Evolutionary conservation across 129 eudicot genomes (phyloP), one percentile per base, ranked within the genome.

Genomic region (Chrysanthemum seticuspe): DNA sequence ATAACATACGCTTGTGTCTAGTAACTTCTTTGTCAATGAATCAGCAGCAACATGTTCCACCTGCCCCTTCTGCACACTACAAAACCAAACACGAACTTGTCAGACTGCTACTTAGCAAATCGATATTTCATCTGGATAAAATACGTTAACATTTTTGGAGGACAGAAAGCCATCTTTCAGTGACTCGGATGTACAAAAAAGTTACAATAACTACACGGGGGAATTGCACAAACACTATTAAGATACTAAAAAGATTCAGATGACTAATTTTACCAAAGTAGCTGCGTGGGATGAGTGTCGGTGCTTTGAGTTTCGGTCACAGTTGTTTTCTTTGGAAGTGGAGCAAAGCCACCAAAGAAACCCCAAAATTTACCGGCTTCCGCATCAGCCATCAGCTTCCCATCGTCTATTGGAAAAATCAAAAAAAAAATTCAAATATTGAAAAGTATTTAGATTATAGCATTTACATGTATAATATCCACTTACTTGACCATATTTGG

Each of bases 361-460:
- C 83, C 95, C 98, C 98, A 92, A 64, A 92, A 92, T 53, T 92
- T 96, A 34, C 98, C 98, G 62, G 91, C 81, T 63, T 89, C 98
- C 53, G 98, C 98, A 85, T 87, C 95, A 79, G 92, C 96, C 98
- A 92, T 92, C 81, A 92, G 74, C 76, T 36, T 87, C 31, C 96
- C 98, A 77, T 92, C 98, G 81, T 92, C 92, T 92, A 73, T 81
- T 15, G 34, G 49, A 25, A 49, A 71, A 71, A 19, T 56, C 75
- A 50, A 23, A 23, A n/a, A 58, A n/a, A 50, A 23, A 18, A n/a
- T 6, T 65, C 27, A 56, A 15, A 11, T 21, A 53, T 9, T 36
- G 13, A 62, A 48, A 50, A 56, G 52, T 45, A 6, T 15, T 54
- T 12, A 14, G 58, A 2, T 2, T 12, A 6, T 40, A 53, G 16